Evolutionary conservation across 2,329 filamentous ascomycete genomes (phyloP).

Genomic region (Diaporthe vaccinii): DNA sequence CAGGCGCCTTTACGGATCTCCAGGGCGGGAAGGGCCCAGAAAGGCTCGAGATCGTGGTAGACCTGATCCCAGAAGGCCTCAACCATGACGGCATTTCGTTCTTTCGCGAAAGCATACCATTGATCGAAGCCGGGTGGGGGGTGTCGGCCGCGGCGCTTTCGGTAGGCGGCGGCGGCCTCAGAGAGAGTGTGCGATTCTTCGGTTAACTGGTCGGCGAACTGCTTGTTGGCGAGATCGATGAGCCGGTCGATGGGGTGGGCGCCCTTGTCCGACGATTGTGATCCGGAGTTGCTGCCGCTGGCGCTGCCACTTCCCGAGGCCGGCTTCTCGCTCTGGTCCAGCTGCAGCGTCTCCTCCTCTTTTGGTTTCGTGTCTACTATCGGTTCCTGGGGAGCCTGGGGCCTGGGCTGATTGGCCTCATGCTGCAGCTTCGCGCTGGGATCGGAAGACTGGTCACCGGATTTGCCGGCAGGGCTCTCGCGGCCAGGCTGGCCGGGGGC

Average conservation of each 20-base stretch:
- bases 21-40: slow-evolving; percentile 63
- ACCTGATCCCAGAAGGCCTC: slow-evolving; percentile 76
- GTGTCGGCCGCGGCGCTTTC: slow-evolving; percentile 68
- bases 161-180: slow-evolving; percentile 68
- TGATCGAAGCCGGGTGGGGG: slow-evolving; percentile 74
- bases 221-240: slow-evolving; percentile 60
- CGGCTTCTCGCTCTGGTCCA: slow-evolving; percentile 27
- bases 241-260: slow-evolving; percentile 65
- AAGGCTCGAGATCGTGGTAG: slow-evolving; percentile 72
- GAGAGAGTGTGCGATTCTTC: slow-evolving; percentile 63
- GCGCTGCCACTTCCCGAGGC: neutral
- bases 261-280: slow-evolving; percentile 16
- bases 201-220: slow-evolving; percentile 57
- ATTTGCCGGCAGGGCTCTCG: slow-evolving; percentile 38
- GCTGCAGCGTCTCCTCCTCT: slow-evolving; percentile 29
- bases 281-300: slow-evolving; percentile 22
- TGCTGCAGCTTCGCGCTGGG: slow-evolving; percentile 36
- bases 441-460: slow-evolving; percentile 29
- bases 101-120: slow-evolving; percentile 69
- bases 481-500: slow-evolving; percentile 25
- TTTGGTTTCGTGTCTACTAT: slow-evolving; percentile 20
- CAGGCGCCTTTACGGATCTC: slow-evolving; percentile 65
- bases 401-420: slow-evolving; percentile 33
- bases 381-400: slow-evolving; percentile 31
- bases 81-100: slow-evolving; percentile 67